Evolutionary conservation across 78 protist species (phyloP).

Genomic region (Dictyostelium capitatum): DNA sequence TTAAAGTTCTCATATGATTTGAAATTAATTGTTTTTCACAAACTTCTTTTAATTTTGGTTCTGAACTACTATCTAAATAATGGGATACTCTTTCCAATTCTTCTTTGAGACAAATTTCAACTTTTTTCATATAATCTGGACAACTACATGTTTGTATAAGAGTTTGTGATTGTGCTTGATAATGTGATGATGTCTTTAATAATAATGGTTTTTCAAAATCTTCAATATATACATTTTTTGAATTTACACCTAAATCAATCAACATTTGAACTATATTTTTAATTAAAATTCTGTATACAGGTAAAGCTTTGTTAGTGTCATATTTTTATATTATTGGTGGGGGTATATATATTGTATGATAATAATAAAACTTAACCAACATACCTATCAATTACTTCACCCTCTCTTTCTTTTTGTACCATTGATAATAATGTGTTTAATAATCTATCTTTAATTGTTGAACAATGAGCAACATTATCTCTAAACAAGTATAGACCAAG

Average conservation of each 20-base stretch:
- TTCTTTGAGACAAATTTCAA: slow-evolving; percentile 85
- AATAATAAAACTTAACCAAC: background rate
- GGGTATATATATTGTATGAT: background rate
- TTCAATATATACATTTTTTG: slow-evolving; percentile 82
- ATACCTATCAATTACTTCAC: slow-evolving; percentile 86
- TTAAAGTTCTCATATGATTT: slow-evolving; percentile 79
- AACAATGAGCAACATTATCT: slow-evolving; percentile 71
- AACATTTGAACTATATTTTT: slow-evolving; percentile 87
- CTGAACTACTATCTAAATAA: slow-evolving; percentile 83
- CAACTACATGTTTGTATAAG: slow-evolving; percentile 84
- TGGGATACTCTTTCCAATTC: slow-evolving; percentile 87
- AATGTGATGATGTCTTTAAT: slow-evolving; percentile 80
- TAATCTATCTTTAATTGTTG: slow-evolving; percentile 80
- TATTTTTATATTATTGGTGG: background rate
- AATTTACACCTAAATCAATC: slow-evolving; percentile 88
- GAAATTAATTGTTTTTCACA: slow-evolving; percentile 90
- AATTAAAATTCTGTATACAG: slow-evolving; percentile 36
- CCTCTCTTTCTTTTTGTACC: slow-evolving; percentile 86
- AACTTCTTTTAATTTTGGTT: slow-evolving; percentile 71
- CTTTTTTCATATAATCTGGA: slow-evolving; percentile 91
- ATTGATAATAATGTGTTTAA: slow-evolving; percentile 69
- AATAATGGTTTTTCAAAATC: slow-evolving; percentile 92
- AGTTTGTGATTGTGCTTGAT: slow-evolving; percentile 77
- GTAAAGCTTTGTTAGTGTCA: background rate
- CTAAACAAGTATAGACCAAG: slow-evolving; percentile 88